Evolutionary conservation across 2,329 filamentous ascomycete species (phyloP), one percentile per base, ranked within the genome.

Genomic region (Allantophomopsis cytisporea): DNA sequence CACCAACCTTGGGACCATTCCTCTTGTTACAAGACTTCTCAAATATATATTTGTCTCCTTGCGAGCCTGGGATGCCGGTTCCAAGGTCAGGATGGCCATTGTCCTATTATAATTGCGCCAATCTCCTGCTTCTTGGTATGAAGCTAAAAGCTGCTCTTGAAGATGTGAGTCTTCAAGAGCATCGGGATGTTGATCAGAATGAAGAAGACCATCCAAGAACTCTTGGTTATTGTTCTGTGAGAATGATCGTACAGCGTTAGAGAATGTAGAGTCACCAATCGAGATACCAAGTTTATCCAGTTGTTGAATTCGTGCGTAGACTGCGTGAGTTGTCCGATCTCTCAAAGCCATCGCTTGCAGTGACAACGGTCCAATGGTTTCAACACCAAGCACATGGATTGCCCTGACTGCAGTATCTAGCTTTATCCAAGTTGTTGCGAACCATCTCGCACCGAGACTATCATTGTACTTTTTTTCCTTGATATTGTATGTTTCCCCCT

Each of bases 311-410:
- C 75, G 73, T 1, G 62, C 54, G 17, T 65, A 52, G n/a, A 91
- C 62, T 6, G 66, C 69, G 23, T 68, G 60, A 0, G 74, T 56
- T 8, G 69, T 68, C 2, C 63, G 56, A 39, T 82, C 73, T 50
- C 83, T 71, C 10, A 81, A 57, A 3, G 79, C 84, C 56, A 94
- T 75, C 35, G 88, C 80, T 46, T 87, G 81, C 15, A 94, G 56
- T 4, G 85, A 82, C 14, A 81, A 62, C 0, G 86, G 80, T 0
- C 87, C 87, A 45, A 94, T 80, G 30, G 67, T 63, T 36, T 74
- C 66, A 5, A 93, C 64, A 2, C 83, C 83, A 38, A 94, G 71
- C 50, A 82, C 74, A 41, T 71, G 67, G 14, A 91, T 63, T 6
- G 83, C 69, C 28, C 72, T 72, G 40, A 93, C 74, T 18, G 85